phyloP scores from a whole-genome alignment of 441 rosid genomes.

The Omphalea diandra region DNA sequence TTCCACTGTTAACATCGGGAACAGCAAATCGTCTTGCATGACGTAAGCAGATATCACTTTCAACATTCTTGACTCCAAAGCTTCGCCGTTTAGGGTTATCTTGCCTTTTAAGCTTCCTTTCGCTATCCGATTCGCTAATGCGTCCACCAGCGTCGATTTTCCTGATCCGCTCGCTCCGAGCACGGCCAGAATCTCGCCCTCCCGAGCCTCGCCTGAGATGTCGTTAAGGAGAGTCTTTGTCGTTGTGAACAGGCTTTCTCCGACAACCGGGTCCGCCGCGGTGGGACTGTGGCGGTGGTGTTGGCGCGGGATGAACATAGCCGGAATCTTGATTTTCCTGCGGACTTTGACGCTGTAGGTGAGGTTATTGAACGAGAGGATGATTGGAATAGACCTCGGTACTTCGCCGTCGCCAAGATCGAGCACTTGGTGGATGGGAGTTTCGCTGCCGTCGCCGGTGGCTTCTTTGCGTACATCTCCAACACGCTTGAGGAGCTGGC shows the following conservation, averaged over 20 bases:
- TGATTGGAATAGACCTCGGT: conserved; percentile 54
- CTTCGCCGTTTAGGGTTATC: conserved; percentile 60
- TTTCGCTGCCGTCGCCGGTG: conserved; percentile 64
- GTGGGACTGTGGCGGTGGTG: conserved; percentile 22
- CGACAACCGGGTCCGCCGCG: conserved; percentile 37
- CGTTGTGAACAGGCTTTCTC: conserved; percentile 39
- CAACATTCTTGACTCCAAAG: conserved; percentile 53
- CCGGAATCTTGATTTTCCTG: conserved; percentile 40
- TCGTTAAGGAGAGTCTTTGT: conserved; percentile 77
- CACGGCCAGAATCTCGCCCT: conserved; percentile 82
- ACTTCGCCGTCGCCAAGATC: conserved; percentile 36
- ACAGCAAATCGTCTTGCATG: conserved; percentile 74
- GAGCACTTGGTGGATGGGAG: conserved; percentile 64
- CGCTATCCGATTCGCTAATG: conserved; percentile 67
- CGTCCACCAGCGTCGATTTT: conserved; percentile 80
- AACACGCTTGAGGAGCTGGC: conserved; percentile 69
- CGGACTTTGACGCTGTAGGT: conserved; percentile 64
- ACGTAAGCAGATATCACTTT: conserved; percentile 75
- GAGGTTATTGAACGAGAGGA: conserved; percentile 69
- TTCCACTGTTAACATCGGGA: conserved; percentile 69
- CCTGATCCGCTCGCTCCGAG: conserved; percentile 94
- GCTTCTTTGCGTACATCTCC: conserved; percentile 62
- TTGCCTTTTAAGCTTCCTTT: conserved; percentile 65
- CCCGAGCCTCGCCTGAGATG: conserved; percentile 78
- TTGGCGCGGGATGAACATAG: conserved; percentile 17